These are phyloP conservation scores for Hypomyces perniciosus DNA, from an alignment of 2,329 filamentous ascomycete species.

Conservation along the genomic window DNA sequence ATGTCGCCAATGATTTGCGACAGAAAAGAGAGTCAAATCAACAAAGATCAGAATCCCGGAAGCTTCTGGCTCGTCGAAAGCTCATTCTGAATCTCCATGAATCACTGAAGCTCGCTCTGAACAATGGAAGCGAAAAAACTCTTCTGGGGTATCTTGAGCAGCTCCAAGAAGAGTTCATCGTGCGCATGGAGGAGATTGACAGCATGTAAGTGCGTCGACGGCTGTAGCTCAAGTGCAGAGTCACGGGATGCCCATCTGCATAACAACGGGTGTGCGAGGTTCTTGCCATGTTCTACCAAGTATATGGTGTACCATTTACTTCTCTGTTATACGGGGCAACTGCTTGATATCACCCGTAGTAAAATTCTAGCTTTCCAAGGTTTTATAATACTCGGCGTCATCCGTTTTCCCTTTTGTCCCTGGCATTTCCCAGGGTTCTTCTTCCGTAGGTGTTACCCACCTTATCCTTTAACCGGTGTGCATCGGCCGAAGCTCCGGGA, in stretches of 20 bases:
- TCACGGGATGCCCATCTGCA: background rate
- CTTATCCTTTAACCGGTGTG: no score
- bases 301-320: background rate
- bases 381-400: no score
- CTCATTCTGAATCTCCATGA: conserved; percentile 68
- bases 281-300: background rate
- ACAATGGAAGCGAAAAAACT: conserved; percentile 55
- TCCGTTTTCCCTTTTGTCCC: no score
- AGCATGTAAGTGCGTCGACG: conserved; percentile 10
- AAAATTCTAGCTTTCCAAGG: no score
- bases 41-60: conserved; percentile 51
- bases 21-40: conserved; percentile 51
- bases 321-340: background rate
- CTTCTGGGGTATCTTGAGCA: conserved; percentile 37
- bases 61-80: conserved; percentile 60
- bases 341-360: no score
- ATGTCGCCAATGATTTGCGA: conserved; percentile 58
- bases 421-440: no score
- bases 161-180: conserved; percentile 65
- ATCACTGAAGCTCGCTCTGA: conserved; percentile 61
- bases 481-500: no score
- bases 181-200: conserved; percentile 63
- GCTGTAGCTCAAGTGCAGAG: background rate
- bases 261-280: no score
- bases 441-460: no score